Evolutionary conservation across 2,329 filamentous ascomycete genomes (phyloP).

Genomic region (Tothia fuscella): DNA sequence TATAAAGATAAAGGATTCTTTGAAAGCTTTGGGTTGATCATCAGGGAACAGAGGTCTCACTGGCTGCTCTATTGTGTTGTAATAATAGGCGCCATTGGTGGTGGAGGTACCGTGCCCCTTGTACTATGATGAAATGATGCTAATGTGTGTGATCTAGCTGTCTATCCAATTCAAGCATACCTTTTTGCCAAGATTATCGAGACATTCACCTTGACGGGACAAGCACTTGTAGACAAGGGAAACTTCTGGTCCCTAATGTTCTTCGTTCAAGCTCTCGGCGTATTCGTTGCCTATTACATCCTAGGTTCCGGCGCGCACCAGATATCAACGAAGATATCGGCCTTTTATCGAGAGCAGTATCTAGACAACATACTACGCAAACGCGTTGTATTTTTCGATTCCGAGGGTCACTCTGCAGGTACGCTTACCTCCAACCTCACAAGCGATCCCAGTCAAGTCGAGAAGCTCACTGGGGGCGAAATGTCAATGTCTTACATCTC

Average conservation of each 20-base stretch:
- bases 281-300: slow-evolving; percentile 42
- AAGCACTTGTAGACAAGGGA: slow-evolving; percentile 21
- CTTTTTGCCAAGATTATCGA: slow-evolving; percentile 26
- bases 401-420: slow-evolving; percentile 47
- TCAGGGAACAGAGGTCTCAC: slow-evolving; percentile 23
- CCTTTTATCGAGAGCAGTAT: slow-evolving; percentile 46
- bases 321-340: slow-evolving; percentile 34
- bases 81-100: slow-evolving; percentile 17
- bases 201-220: slow-evolving; percentile 23
- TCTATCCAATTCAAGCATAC: slow-evolving; percentile 18
- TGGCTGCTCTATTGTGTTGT: slow-evolving; percentile 23
- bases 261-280: slow-evolving; percentile 42
- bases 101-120: not conserved
- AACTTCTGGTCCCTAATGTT: slow-evolving; percentile 59
- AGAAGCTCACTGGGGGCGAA: slow-evolving; percentile 51
- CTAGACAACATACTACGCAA: slow-evolving; percentile 49
- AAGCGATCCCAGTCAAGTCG: slow-evolving; percentile 46
- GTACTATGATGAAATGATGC: not conserved
- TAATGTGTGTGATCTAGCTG: slow-evolving; percentile 1
- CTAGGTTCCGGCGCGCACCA: slow-evolving; percentile 27
- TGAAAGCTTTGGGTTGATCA: slow-evolving; percentile 22
- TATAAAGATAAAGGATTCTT: slow-evolving; percentile 22
- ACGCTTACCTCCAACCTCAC: slow-evolving; percentile 46
- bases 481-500: slow-evolving; percentile 49
- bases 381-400: slow-evolving; percentile 49